Evolutionary conservation across 2,329 filamentous ascomycete genomes (phyloP), one percentile per base, ranked within the genome.

Genomic region (Ceratocystis albifundus): DNA sequence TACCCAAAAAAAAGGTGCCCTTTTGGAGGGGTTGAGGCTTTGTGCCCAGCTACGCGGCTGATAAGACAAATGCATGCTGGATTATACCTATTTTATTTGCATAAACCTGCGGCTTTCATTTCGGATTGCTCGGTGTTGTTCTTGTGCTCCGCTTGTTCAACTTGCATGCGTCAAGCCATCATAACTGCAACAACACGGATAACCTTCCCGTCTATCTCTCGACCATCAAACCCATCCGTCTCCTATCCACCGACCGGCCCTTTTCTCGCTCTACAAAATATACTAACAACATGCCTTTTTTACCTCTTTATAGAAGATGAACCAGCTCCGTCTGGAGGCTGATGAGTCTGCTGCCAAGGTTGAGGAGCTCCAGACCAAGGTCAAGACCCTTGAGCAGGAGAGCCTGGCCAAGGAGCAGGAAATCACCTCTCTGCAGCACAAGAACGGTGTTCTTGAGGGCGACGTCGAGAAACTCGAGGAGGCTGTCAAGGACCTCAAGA

Each of bases 361-460:
- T 70, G 90, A 96, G 76, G 93, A 97, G 79, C 85, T 96, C 71
- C 86, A 94, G 80, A 71, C 78, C 73, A 92, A 90, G 80, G 84
- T 96, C 80, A 97, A 96, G 84, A 77, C 79, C 65, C 84, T 97
- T 70, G 92, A 99, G 80, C 88, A 96, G 78, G 93, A 97, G 81
- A 96, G 91, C 77, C 83, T 96, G 70, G 83, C 88, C 75, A 97
- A 97, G 82, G 94, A 97, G 81, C 92, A 97, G 79, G 93, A 97
- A 77, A 96, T 97, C 78, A 95, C 89, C 71, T 97, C 94, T 65
- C 85, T 97, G 74, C 86, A 88, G 76, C 93, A 97, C 87, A 95
- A 93, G 82, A 96, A 96, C 80, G 85, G 86, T 74, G 82, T 96
- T 69, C 88, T 97, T 69, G 94, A 97, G 80, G 73, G 77, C 70